Conservation (phyloP, 2,329 filamentous ascomycete species). For the Epichloe scottii region DNA sequence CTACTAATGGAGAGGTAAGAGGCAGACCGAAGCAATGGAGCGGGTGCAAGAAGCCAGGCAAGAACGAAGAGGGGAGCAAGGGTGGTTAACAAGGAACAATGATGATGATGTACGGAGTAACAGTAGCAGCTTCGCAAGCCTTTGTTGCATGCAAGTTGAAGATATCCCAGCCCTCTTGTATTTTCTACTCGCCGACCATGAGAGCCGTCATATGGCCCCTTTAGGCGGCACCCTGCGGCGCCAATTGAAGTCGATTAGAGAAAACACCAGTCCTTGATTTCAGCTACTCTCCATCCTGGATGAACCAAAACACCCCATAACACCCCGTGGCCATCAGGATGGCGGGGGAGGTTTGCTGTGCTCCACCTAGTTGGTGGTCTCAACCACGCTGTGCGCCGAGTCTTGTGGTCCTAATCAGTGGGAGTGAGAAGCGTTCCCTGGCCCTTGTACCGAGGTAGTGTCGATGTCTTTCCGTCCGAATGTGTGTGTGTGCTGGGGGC, state of each 20-base stretch:
- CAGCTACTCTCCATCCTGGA: slow-evolving; percentile 6
- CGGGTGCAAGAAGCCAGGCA: neutral
- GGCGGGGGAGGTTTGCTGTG: neutral
- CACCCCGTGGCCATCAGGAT: slow-evolving; percentile 1
- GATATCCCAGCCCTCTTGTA: slow-evolving; percentile 10
- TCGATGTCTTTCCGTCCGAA: neutral
- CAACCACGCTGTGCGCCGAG: neutral
- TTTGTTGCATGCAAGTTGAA: slow-evolving; percentile 4
- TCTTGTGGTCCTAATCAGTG: neutral
- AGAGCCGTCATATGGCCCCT: slow-evolving; percentile 1
- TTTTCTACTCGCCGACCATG: slow-evolving; percentile 3
- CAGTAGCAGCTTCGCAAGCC: neutral
- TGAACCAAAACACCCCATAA: slow-evolving; percentile 3
- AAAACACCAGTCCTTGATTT: slow-evolving; percentile 3
- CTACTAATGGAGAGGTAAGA: neutral
- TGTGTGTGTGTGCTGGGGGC: neutral
- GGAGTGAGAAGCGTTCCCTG: neutral
- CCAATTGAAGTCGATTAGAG: neutral
- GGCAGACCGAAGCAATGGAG: neutral
- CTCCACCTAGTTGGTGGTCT: neutral
- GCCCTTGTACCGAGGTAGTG: neutral
- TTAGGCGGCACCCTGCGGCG: neutral
- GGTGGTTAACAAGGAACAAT: neutral
- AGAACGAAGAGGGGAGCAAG: neutral
- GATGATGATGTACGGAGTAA: neutral